Conservation (phyloP, 768 basidiomycete genomes). For the Hypholoma fasciculare region DNA sequence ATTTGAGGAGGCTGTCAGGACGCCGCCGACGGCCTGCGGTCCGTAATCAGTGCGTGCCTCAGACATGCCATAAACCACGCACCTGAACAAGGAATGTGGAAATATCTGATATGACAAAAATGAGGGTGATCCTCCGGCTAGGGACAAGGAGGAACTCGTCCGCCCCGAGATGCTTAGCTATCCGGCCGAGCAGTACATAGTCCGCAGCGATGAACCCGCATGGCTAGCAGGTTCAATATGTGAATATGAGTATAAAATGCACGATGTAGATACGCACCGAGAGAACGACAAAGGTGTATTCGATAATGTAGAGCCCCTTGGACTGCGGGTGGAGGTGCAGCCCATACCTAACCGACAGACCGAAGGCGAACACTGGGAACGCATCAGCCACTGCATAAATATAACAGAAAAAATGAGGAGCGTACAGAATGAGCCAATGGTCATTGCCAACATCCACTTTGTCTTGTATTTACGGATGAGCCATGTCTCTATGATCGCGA, state of each 20-base stretch:
- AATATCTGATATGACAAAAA: constrained; percentile 66
- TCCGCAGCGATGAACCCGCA: constrained; percentile 75
- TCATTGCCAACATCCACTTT: constrained; percentile 63
- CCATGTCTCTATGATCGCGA: constrained; percentile 44
- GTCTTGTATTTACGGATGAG: constrained; percentile 45
- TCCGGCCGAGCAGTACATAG: constrained; percentile 66
- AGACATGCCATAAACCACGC: background rate
- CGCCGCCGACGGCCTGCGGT: constrained; percentile 47
- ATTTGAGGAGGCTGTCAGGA: constrained; percentile 42
- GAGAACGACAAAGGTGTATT: constrained; percentile 62
- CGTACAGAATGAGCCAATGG: constrained; percentile 60
- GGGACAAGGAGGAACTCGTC: constrained; percentile 49
- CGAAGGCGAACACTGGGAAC: constrained; percentile 51
- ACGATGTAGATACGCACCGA: constrained; percentile 36
- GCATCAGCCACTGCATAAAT: background rate
- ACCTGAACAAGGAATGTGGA: constrained; percentile 69
- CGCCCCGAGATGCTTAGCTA: constrained; percentile 50
- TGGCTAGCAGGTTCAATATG: constrained; percentile 39
- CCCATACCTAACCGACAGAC: constrained; percentile 56
- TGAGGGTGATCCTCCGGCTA: constrained; percentile 48
- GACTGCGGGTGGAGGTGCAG: constrained; percentile 55
- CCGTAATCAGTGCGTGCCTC: background rate
- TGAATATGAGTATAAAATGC: background rate
- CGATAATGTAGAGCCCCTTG: constrained; percentile 49
- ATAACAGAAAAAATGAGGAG: constrained; percentile 5